Percentiles rank a stretch among this genome's conserved stretches.
Evolutionary conservation across 768 basidiomycete genomes (phyloP).

Genomic region (Hypholoma fasciculare): DNA sequence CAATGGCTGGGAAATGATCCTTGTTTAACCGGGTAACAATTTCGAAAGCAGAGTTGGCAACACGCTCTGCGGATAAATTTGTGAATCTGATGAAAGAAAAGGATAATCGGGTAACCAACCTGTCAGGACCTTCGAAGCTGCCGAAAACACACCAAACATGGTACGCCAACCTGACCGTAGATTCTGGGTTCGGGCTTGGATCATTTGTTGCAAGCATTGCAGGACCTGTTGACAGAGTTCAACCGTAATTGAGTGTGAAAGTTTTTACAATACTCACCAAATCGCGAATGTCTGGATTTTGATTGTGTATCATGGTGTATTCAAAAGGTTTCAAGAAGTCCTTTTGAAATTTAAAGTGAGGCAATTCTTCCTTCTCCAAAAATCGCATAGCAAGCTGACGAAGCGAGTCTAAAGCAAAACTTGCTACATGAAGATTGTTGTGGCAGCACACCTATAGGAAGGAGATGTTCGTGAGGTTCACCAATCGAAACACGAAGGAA

Average conservation of each 20-base stretch:
- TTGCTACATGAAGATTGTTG: constrained; percentile 93
- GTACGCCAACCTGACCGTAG: constrained; percentile 98
- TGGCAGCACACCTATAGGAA: constrained; percentile 89
- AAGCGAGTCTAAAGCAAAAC: constrained; percentile 95
- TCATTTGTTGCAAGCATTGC: constrained; percentile 98
- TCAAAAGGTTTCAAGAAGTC: constrained; percentile 98
- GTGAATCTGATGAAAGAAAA: background rate
- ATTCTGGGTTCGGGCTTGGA: constrained; percentile 92
- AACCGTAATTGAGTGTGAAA: background rate
- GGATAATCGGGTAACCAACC: constrained; percentile 43
- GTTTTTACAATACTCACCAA: constrained; percentile 56
- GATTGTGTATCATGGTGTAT: constrained; percentile 95
- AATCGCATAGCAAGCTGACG: constrained; percentile 98
- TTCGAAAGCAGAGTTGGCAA: constrained; percentile 93
- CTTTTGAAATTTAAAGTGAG: constrained; percentile 99
- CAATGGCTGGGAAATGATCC: constrained; percentile 89
- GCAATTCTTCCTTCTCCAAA: constrained; percentile 95
- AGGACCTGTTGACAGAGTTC: constrained; percentile 58
- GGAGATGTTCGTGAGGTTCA: constrained; percentile 1
- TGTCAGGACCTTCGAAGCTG: constrained; percentile 90
- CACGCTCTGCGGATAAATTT: constrained; percentile 59
- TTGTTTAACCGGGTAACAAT: constrained; percentile 90
- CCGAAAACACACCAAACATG: constrained; percentile 98
- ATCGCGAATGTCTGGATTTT: constrained; percentile 93
- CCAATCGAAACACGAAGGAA: background rate